Conservation (phyloP, 176 grass and related monocot genomes). For the Bothriochloa decipiens region DNA sequence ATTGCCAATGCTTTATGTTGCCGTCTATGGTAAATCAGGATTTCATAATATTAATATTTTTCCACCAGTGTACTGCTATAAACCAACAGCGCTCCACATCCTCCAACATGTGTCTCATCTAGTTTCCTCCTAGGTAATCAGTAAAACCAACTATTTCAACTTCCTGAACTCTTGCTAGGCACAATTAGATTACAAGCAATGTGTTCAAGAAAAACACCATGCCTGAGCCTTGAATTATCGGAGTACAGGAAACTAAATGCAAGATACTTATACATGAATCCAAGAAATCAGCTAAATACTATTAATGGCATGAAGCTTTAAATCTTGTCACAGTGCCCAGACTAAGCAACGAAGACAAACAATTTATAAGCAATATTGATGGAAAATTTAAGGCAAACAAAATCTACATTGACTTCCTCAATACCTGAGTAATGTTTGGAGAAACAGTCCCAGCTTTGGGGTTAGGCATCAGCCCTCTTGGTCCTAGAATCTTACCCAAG, state of each 20-base stretch:
- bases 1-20: background rate
- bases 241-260: background rate
- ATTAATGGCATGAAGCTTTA: background rate
- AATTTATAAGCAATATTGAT: constrained; percentile 33
- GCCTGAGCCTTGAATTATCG: background rate
- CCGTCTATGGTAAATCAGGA: background rate
- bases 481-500: constrained; percentile 95
- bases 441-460: constrained; percentile 99
- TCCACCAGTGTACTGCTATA: background rate
- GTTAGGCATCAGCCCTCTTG: constrained; percentile 99
- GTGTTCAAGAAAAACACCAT: background rate
- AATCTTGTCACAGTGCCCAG: background rate
- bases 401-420: constrained; percentile 8
- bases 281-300: constrained; percentile 8
- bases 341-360: constrained; percentile 36
- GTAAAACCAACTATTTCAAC: background rate
- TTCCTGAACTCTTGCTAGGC: constrained; percentile 6
- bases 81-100: background rate
- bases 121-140: constrained; percentile 16
- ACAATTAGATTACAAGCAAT: background rate
- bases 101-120: background rate
- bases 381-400: constrained; percentile 6
- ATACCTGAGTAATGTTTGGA: constrained; percentile 88
- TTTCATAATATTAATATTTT: background rate
- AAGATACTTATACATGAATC: constrained; percentile 17